These are phyloP conservation scores for Colletotrichum sp. DNA, from an alignment of 2,329 filamentous ascomycete species.

Conservation along the genomic window DNA sequence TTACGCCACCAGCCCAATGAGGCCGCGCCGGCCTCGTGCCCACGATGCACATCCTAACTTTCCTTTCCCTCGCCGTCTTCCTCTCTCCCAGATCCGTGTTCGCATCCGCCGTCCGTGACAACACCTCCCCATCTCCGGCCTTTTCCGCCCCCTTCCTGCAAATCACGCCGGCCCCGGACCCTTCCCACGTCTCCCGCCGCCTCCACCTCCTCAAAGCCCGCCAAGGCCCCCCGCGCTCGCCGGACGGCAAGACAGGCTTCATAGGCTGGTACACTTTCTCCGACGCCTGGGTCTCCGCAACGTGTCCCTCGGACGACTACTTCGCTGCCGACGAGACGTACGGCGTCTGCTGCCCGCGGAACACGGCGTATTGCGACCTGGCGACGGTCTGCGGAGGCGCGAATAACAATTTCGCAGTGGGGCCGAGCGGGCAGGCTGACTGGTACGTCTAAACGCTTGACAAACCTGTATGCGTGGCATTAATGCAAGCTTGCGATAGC, in stretches of 20 bases:
- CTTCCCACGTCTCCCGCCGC: neutral
- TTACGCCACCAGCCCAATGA: neutral
- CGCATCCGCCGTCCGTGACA: neutral
- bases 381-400: slow-evolving; percentile 8
- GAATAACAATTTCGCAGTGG: neutral
- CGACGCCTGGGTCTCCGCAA: neutral
- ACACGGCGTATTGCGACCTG: neutral
- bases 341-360: slow-evolving; percentile 2
- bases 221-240: neutral
- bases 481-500: neutral
- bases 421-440: neutral
- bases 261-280: slow-evolving; percentile 7
- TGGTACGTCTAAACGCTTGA: neutral
- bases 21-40: neutral
- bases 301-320: neutral
- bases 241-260: neutral
- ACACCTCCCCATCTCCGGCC: neutral
- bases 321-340: slow-evolving; percentile 5
- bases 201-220: neutral
- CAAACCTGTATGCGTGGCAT: neutral
- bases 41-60: neutral
- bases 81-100: no score
- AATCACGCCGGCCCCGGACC: neutral
- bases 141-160: neutral
- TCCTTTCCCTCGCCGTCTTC: neutral